phyloP scores from a whole-genome alignment of 2,329 filamentous ascomycete species.

The Fusarium sarcochroum region DNA sequence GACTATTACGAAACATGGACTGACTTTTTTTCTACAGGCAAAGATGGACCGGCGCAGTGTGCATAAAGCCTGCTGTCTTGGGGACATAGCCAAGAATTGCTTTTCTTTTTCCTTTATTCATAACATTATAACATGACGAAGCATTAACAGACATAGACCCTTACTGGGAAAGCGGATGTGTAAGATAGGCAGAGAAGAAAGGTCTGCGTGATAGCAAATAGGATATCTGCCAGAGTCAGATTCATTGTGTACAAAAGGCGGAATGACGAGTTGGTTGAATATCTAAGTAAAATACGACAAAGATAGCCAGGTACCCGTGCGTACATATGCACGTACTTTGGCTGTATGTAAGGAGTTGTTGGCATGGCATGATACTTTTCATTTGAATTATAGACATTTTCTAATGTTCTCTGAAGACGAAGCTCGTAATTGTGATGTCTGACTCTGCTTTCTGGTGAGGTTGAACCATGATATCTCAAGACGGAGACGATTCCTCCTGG shows the following conservation, averaged over 20 bases:
- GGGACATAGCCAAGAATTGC: constrained; percentile 9
- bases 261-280: constrained; percentile 7
- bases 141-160: constrained; percentile 38
- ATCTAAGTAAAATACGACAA: constrained; percentile 11
- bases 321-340: constrained; percentile 5
- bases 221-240: neutral
- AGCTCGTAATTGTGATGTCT: neutral
- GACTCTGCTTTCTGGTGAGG: neutral
- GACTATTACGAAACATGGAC: neutral
- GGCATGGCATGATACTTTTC: constrained; percentile 24
- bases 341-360: constrained; percentile 15
- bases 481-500: neutral
- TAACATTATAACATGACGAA: constrained; percentile 29
- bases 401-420: neutral
- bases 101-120: constrained; percentile 15
- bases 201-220: constrained; percentile 12
- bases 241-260: constrained; percentile 34
- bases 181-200: constrained; percentile 23
- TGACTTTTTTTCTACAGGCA: constrained; percentile 40
- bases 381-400: constrained; percentile 12
- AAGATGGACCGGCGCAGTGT: constrained; percentile 48
- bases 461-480: neutral
- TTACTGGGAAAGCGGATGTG: constrained; percentile 16
- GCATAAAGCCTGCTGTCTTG: constrained; percentile 28
- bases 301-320: constrained; percentile 15